Conservation (phyloP, 208 protist species). For the Wallacemonas collosoma region DNA sequence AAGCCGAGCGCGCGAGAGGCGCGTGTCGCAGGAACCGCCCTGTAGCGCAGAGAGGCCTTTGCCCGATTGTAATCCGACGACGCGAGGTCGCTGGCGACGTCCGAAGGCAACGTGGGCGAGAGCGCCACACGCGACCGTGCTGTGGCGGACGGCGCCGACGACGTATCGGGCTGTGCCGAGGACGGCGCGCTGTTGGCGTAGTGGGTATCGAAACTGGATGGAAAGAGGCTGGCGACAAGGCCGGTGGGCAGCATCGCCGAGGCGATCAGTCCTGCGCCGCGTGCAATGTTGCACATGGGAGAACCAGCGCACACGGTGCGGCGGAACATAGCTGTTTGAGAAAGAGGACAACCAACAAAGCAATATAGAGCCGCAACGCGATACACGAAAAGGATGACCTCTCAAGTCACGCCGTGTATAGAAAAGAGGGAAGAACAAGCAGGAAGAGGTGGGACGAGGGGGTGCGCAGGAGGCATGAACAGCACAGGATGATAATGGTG, state of each 20-base stretch:
- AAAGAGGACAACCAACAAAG: no score
- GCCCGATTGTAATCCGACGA: slow-evolving; percentile 6
- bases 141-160: background rate
- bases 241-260: slow-evolving; percentile 28
- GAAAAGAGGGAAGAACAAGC: no score
- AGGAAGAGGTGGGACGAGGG: no score
- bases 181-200: background rate
- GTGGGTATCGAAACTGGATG: slow-evolving; percentile 11
- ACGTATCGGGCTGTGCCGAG: background rate
- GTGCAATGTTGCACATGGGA: slow-evolving; percentile 51
- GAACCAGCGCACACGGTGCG: slow-evolving; percentile 20
- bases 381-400: no score
- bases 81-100: slow-evolving; percentile 10
- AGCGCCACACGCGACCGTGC: background rate
- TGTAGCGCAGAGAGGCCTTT: slow-evolving; percentile 35
- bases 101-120: background rate
- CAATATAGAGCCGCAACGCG: no score
- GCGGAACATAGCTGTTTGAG: slow-evolving; percentile 16
- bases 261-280: slow-evolving; percentile 42
- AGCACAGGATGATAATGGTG: no score
- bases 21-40: slow-evolving; percentile 63
- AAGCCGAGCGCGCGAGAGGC: slow-evolving; percentile 62
- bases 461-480: no score
- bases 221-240: slow-evolving; percentile 13
- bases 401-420: no score